These are phyloP conservation scores for Brettanomyces custersianus DNA, from an alignment of 805 yeast genomes.

Conservation along the genomic window DNA sequence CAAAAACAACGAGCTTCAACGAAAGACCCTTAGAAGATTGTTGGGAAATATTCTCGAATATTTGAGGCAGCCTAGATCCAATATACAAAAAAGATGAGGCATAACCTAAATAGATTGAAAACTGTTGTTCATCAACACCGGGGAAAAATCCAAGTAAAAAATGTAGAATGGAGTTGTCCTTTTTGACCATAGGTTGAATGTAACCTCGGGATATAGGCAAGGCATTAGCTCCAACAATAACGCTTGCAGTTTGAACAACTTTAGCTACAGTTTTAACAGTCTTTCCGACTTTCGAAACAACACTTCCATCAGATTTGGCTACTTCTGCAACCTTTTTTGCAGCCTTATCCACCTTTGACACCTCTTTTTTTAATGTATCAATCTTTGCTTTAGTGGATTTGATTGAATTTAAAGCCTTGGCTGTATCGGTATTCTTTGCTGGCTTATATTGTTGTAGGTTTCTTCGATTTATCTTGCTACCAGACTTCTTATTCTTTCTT, in stretches of 20 bases:
- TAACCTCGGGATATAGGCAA: conserved; percentile 11
- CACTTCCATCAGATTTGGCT: not conserved
- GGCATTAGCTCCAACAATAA: conserved; percentile 23
- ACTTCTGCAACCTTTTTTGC: not conserved
- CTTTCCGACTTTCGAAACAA: not conserved
- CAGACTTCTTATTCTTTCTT: conserved; percentile 8
- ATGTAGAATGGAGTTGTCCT: conserved; percentile 13
- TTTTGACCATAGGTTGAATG: not conserved
- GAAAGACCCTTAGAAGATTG: conserved; percentile 45
- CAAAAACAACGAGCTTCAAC: conserved; percentile 38
- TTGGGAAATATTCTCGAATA: conserved; percentile 35
- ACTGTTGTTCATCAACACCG: conserved; percentile 7
- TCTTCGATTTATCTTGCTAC: conserved; percentile 15
- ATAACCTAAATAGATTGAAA: conserved; percentile 38
- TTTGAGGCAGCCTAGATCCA: conserved; percentile 43
- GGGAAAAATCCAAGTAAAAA: conserved; percentile 11
- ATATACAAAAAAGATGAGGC: conserved; percentile 40
- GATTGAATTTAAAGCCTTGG: not conserved
- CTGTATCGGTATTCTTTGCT: not conserved
- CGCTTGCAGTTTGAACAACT: conserved; percentile 20
- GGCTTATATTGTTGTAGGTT: conserved; percentile 11
- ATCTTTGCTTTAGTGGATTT: too few relatives aligned
- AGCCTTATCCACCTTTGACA: too few relatives aligned
- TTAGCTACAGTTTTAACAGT: too few relatives aligned
- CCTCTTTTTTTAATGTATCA: too few relatives aligned